Conservation (phyloP, 169 alveolate genomes). For the Cryptosporidium xiaoi region DNA sequence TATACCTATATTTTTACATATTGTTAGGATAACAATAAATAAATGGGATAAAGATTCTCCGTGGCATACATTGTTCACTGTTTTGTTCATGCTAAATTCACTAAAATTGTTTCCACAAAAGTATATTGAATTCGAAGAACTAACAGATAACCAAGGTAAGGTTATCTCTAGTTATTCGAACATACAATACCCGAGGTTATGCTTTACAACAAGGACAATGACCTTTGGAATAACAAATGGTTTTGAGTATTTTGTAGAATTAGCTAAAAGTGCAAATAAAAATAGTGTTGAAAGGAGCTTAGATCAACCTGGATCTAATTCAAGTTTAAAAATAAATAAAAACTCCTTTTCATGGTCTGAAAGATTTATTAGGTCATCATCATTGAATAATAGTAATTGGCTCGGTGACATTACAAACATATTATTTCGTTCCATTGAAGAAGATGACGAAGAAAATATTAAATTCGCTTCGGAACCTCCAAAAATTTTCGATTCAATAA, state of each 20-base stretch:
- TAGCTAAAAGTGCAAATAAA: slow-evolving; percentile 7
- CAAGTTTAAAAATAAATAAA: neutral
- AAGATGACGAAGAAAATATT: slow-evolving; percentile 48
- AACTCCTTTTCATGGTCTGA: neutral
- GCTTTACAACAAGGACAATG: slow-evolving; percentile 40
- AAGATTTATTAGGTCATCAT: neutral
- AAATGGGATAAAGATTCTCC: slow-evolving; percentile 51
- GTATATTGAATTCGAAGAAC: slow-evolving; percentile 23
- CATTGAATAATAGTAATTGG: slow-evolving; percentile 39
- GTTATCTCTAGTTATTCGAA: slow-evolving; percentile 39
- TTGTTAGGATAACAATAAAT: slow-evolving; percentile 5
- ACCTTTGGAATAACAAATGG: slow-evolving; percentile 64
- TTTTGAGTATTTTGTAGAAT: slow-evolving; percentile 11
- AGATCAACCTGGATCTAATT: neutral
- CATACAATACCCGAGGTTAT: slow-evolving; percentile 43
- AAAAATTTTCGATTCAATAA: slow-evolving; percentile 30
- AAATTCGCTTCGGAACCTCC: slow-evolving; percentile 40
- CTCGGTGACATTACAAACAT: slow-evolving; percentile 56
- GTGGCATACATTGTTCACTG: slow-evolving; percentile 23
- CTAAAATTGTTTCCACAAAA: slow-evolving; percentile 25
- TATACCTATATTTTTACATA: slow-evolving; percentile 44
- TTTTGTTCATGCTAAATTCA: slow-evolving; percentile 32
- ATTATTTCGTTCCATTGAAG: slow-evolving; percentile 70
- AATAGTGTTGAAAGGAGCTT: neutral
- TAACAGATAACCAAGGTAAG: slow-evolving; percentile 39